phyloP scores from a whole-genome alignment of 768 basidiomycete species.

The Collybia sp. region DNA sequence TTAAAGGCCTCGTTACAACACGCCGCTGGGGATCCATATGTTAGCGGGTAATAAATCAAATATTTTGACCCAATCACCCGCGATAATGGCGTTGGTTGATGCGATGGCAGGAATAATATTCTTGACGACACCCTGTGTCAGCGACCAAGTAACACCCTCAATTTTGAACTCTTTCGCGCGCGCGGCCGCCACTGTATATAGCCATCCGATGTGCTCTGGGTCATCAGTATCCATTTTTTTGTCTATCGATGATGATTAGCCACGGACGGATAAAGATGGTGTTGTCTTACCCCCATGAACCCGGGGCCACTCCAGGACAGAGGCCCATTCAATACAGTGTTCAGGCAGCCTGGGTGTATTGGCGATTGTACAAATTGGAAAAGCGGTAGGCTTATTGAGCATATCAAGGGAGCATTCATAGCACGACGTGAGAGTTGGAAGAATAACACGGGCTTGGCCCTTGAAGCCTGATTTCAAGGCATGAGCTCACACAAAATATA shows the following conservation, averaged over 20 bases:
- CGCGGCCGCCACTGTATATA: constrained; percentile 73
- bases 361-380: constrained; percentile 98
- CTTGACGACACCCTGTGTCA: constrained; percentile 98
- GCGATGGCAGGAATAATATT: constrained; percentile 99
- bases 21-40: constrained; percentile 51
- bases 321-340: constrained; percentile 99
- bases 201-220: constrained; percentile 94
- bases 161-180: constrained; percentile 95
- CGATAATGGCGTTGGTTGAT: constrained; percentile 97
- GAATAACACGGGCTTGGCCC: constrained; percentile 95
- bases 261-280: neutral
- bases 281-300: constrained; percentile 69
- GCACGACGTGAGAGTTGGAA: constrained; percentile 92
- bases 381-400: constrained; percentile 95
- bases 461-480: constrained; percentile 72
- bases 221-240: constrained; percentile 97
- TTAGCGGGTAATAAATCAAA: too few species aligned
- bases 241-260: constrained; percentile 39
- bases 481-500: neutral
- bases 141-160: constrained; percentile 95
- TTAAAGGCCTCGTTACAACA: constrained; percentile 99
- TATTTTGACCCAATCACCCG: constrained; percentile 48
- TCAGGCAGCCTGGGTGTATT: constrained; percentile 98
- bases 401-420: constrained; percentile 99
- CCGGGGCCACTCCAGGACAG: constrained; percentile 97